phyloP scores from a whole-genome alignment of 768 basidiomycete species.

The Erythrobasidium yunnanense region DNA sequence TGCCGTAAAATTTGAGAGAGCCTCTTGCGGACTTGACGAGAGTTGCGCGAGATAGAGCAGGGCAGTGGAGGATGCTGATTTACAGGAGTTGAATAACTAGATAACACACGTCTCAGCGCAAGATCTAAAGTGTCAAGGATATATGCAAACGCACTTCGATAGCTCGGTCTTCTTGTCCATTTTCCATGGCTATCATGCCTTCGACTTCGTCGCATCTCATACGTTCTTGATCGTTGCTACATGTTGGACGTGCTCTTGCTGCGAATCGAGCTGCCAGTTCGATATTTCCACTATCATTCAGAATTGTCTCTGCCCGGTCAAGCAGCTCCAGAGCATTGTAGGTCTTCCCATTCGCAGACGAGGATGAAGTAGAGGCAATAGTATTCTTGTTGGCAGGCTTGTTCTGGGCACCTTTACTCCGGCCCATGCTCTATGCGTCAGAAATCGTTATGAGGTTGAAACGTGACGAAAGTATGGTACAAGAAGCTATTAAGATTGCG shows the following conservation, averaged over 20 bases:
- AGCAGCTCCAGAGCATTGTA: slow-evolving; percentile 31
- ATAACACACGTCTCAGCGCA: neutral
- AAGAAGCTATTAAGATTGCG: neutral
- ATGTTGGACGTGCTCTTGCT: slow-evolving; percentile 24
- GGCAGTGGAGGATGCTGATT: slow-evolving; percentile 31
- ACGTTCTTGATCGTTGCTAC: slow-evolving; percentile 9
- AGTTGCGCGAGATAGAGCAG: slow-evolving; percentile 39
- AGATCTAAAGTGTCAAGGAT: no score
- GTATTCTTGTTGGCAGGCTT: neutral
- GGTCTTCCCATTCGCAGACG: neutral
- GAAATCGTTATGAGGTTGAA: neutral
- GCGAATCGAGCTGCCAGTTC: slow-evolving; percentile 30
- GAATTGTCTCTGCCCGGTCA: slow-evolving; percentile 28
- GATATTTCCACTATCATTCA: slow-evolving; percentile 31
- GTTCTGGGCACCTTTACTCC: neutral
- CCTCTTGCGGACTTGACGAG: slow-evolving; percentile 34
- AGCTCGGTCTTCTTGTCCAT: slow-evolving; percentile 31
- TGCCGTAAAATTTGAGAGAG: slow-evolving; percentile 30
- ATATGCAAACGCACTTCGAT: slow-evolving; percentile 33
- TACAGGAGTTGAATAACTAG: neutral
- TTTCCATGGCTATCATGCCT: slow-evolving; percentile 36
- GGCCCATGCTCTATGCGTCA: neutral
- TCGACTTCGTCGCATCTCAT: slow-evolving; percentile 32
- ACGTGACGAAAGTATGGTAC: neutral
- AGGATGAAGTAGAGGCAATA: neutral